Conservation (phyloP, 306 rosid genomes). For the Dryas drummondii region DNA sequence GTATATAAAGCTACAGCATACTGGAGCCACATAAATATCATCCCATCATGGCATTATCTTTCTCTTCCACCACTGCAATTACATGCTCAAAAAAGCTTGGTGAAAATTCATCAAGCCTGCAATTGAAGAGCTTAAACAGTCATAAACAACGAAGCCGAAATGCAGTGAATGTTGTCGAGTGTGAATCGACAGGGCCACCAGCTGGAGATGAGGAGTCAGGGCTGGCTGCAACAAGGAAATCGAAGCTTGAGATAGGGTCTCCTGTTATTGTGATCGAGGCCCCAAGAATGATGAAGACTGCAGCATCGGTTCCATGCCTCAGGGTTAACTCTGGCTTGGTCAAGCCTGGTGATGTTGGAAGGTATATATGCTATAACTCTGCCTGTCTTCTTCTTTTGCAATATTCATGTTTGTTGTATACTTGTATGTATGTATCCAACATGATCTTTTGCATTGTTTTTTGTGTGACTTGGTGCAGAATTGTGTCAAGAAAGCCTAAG, state of each 20-base stretch:
- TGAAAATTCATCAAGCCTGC: constrained; percentile 8
- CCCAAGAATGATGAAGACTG: constrained; percentile 70
- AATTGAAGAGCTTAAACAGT: constrained; percentile 9
- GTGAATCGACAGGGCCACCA: constrained; percentile 51
- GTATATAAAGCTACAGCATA: too few relatives aligned
- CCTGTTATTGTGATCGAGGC: constrained; percentile 73
- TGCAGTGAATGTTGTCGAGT: constrained; percentile 26
- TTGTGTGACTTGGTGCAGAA: constrained; percentile 42
- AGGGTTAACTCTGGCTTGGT: constrained; percentile 66
- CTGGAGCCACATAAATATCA: constrained; percentile 12
- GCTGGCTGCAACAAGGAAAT: constrained; percentile 17
- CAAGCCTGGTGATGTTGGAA: constrained; percentile 85
- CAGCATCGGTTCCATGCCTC: constrained; percentile 74
- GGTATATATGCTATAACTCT: constrained; percentile 33
- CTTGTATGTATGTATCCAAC: not conserved
- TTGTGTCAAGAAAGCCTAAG: constrained; percentile 82
- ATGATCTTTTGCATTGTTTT: not conserved
- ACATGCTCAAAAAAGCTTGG: constrained; percentile 28
- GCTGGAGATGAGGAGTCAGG: not conserved
- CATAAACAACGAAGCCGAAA: constrained; percentile 22
- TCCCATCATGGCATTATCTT: constrained; percentile 32
- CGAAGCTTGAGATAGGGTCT: constrained; percentile 70
- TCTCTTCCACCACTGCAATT: constrained; percentile 14
- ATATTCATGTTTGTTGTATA: too few relatives aligned
- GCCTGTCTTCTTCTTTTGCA: too few relatives aligned